A percentile compares a stretch with the other conserved stretches of the same genome.
Evolutionary conservation across 2,329 filamentous ascomycete species (phyloP).

Genomic region (Clathrospora elynae): DNA sequence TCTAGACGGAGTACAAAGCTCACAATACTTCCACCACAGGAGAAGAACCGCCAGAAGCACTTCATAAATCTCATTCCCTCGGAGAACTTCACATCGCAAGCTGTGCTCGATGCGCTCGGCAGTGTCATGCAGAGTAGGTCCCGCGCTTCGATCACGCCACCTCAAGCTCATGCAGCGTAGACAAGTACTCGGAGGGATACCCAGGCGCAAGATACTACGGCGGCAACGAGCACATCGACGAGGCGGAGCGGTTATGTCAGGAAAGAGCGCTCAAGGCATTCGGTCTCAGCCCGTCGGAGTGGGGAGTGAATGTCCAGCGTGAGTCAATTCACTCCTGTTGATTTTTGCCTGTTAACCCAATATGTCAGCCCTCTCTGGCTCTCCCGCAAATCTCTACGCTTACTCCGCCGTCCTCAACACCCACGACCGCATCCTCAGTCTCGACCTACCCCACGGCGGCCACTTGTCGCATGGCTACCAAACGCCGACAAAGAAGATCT

Average conservation of each 20-base stretch:
- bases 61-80: conserved; percentile 99
- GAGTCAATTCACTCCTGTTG: conserved; percentile 18
- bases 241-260: conserved; percentile 95
- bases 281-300: conserved; percentile 82
- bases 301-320: conserved; percentile 99
- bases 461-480: conserved; percentile 98
- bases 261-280: conserved; percentile 90
- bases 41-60: conserved; percentile 95
- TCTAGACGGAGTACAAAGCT: conserved; percentile 21
- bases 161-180: conserved; percentile 45
- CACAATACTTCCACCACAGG: conserved; percentile 58
- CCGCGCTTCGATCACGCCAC: conserved; percentile 65
- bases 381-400: conserved; percentile 76
- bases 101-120: conserved; percentile 96
- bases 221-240: conserved; percentile 98
- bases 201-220: conserved; percentile 98
- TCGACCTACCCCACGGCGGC: conserved; percentile 94
- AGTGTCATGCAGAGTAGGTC: conserved; percentile 52
- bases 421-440: conserved; percentile 94
- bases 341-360: conserved; percentile 21
- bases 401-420: conserved; percentile 92
- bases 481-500: conserved; percentile 82
- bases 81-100: conserved; percentile 98
- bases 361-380: conserved; percentile 74
- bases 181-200: conserved; percentile 99